A percentile compares a stretch with the other conserved stretches of the same genome.
Evolutionary conservation across 495 filamentous ascomycete genomes (phyloP).

Genomic region (Astrocystis sublimbata): DNA sequence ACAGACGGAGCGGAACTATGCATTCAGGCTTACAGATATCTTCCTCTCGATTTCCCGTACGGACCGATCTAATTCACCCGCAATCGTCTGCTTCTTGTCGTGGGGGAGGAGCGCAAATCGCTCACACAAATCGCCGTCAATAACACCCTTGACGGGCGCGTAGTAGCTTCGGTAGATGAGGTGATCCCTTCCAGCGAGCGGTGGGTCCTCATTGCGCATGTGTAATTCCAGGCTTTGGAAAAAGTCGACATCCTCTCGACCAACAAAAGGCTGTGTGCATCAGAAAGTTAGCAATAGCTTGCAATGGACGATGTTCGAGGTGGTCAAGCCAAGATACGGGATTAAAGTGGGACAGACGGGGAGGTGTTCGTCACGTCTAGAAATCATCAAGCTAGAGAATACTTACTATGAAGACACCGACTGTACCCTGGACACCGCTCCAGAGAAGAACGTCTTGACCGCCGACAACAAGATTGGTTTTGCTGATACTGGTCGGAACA

Average conservation of each 20-base stretch:
- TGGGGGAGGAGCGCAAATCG: slow-evolving; percentile 76
- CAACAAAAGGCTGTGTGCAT: slow-evolving; percentile 65
- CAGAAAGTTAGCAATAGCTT: neutral
- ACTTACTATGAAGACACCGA: slow-evolving; percentile 73
- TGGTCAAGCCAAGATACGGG: neutral
- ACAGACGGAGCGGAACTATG: too few species aligned
- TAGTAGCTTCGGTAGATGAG: slow-evolving; percentile 95
- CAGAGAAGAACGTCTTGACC: slow-evolving; percentile 90
- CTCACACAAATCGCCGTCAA: slow-evolving; percentile 98
- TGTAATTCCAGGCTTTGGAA: slow-evolving; percentile 92
- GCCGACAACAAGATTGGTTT: slow-evolving; percentile 85
- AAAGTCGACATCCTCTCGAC: slow-evolving; percentile 92
- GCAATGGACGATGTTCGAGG: neutral
- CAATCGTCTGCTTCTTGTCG: slow-evolving; percentile 93
- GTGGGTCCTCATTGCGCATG: slow-evolving; percentile 78
- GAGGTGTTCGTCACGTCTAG: neutral
- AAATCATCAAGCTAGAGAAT: neutral
- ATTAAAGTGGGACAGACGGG: neutral
- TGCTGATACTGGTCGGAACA: slow-evolving; percentile 85
- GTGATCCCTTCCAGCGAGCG: slow-evolving; percentile 89
- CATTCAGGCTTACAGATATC: slow-evolving; percentile 72
- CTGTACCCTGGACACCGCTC: slow-evolving; percentile 90
- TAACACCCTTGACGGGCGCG: slow-evolving; percentile 92
- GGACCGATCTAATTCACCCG: slow-evolving; percentile 84
- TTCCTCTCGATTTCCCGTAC: slow-evolving; percentile 93